Conservation (phyloP, 768 basidiomycete genomes). For the Kockovaella imperatae region DNA sequence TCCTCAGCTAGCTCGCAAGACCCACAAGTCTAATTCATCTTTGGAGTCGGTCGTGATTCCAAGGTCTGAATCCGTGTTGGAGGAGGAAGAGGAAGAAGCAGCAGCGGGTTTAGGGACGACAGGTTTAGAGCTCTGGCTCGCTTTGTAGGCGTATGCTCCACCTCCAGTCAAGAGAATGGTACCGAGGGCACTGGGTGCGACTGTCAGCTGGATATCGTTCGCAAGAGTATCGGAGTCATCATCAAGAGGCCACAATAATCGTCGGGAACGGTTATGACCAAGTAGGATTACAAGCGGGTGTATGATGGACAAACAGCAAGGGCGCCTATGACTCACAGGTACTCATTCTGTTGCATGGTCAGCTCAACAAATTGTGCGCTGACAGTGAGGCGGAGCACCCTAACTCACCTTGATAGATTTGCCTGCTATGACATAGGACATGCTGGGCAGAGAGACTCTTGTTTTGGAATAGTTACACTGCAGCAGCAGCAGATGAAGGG, state of each 20-base stretch:
- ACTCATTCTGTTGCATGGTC: conserved; percentile 39
- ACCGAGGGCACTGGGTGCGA: conserved; percentile 31
- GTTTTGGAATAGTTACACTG: no score
- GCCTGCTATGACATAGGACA: conserved; percentile 45
- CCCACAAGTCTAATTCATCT: conserved; percentile 45
- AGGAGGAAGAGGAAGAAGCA: no score
- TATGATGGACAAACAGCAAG: not conserved
- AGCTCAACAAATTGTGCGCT: not conserved
- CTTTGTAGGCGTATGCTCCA: no score
- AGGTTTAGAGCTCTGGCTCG: no score
- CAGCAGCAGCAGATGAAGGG: no score
- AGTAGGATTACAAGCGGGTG: not conserved
- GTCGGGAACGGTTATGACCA: not conserved
- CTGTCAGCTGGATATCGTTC: not conserved
- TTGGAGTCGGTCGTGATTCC: conserved; percentile 22
- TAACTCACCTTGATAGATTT: conserved; percentile 42
- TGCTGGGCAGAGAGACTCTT: no score
- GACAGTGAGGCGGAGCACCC: not conserved
- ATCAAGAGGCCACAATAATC: not conserved
- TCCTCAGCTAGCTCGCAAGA: not conserved
- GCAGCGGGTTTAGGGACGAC: no score
- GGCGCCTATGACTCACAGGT: conserved; percentile 30
- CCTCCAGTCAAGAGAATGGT: conserved; percentile 36
- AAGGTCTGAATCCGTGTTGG: no score
- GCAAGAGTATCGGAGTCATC: not conserved